Evolutionary conservation across 345 rosid species (phyloP), one percentile per base, ranked within the genome.

Genomic region (Ceriops decandra): DNA sequence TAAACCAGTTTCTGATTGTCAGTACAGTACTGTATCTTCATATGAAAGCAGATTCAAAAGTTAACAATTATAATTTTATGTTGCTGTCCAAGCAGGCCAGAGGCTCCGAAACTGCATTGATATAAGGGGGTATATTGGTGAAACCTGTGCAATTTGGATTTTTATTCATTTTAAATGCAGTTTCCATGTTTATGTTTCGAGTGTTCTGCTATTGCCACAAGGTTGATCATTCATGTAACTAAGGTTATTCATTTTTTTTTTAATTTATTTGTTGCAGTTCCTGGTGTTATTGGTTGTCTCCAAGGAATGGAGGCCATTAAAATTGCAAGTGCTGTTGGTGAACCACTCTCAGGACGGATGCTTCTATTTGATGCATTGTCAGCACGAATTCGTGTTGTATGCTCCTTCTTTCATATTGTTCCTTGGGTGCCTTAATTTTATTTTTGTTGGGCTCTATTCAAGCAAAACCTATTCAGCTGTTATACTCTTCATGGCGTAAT

Each of bases 281-380:
- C 99, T 19, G 99, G 97, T 66, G 79, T 87, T 60, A 86, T 95
- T 66, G 99, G 99, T 67, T 91, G 97, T 82, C 91, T 95, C 56
- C 96, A 95, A 85, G 99, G 93, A 27, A 79, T 91, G n/a, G 99
- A 95, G 80, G 93, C 96, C 54, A 82, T 91, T 58, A 95, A 95
- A 83, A 91, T 95, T 31, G 95, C 97, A 5, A 80, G 88, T 74
- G 80, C 74, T 68, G 72, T 91, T 69, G 99, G 99, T 27, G 99
- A 93, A 69, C 87, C 97, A 63, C 88, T 93, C 46, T 82, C 96
- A 21, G 91, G 79, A 69, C 76, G 91, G 75, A 95, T 95, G 95
- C 95, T 95, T 76, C 85, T 95, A 52, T 82, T 95, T 76, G 99
- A 95, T 84, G 97, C 99, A 27, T 76, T 95, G 70, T 87, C 91